Conservation (phyloP, 495 filamentous ascomycete species). For the Jackrogersella minutella region DNA sequence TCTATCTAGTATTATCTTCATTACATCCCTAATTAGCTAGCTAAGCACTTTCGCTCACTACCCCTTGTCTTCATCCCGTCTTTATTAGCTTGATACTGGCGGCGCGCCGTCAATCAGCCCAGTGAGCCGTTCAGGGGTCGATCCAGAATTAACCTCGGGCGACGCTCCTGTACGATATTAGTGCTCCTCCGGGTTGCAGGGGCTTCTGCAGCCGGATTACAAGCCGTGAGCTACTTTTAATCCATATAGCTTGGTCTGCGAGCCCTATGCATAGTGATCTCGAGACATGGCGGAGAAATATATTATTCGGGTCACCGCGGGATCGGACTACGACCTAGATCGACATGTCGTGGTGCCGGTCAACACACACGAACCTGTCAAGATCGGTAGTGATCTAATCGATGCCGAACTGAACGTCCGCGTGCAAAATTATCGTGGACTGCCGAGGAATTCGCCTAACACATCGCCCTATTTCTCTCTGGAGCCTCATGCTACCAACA, state of each 20-base stretch:
- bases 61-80: background rate
- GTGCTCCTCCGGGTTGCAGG: no score
- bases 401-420: slow-evolving; percentile 72
- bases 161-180: no score
- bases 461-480: slow-evolving; percentile 78
- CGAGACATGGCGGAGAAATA: slow-evolving; percentile 68
- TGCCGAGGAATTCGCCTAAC: slow-evolving; percentile 64
- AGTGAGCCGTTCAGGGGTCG: background rate
- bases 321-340: slow-evolving; percentile 71
- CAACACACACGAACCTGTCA: slow-evolving; percentile 66
- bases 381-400: slow-evolving; percentile 67
- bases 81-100: background rate
- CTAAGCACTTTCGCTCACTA: background rate
- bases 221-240: background rate
- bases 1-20: background rate
- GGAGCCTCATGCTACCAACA: slow-evolving; percentile 63
- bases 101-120: background rate
- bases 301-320: slow-evolving; percentile 75
- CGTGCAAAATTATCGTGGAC: slow-evolving; percentile 66
- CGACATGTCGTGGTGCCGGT: slow-evolving; percentile 75
- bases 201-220: background rate
- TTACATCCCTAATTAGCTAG: background rate
- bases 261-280: background rate
- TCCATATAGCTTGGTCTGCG: background rate
- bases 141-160: background rate